Base-by-base conservation (phyloP, 495 filamentous ascomycete genomes). In the Bacidia gigantensis region DNA sequence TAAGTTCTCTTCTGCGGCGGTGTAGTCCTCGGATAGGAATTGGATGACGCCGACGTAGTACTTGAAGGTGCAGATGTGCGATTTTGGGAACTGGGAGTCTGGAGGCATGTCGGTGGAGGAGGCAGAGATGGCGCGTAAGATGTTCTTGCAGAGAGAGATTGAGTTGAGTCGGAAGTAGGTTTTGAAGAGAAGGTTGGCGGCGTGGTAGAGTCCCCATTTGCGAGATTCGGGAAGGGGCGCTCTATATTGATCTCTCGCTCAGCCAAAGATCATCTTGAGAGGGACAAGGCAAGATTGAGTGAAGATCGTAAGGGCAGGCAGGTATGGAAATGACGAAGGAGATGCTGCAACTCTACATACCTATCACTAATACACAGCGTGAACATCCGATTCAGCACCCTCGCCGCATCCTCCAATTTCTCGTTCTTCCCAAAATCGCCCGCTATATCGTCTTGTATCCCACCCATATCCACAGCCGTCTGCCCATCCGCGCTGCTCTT, bases 131-230 rank as follows among this genome's bases (percentile, higher is more conserved):
- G 84, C 85, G 44, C 79, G 84, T 22, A 97, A 69, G 47, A 96
- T 78, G 59, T 94, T 96, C 64, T 95, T 95, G 11, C 82, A 89
- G 20, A 98, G 74, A n/a, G 75, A 75, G 44, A 93, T 82, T 39
- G 83, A 82, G 66, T 92, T 94, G 48, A 98, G 72, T 73, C 86
- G 93, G 77, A 97, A 98, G 63, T 97, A 95, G 3, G 88, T 96
- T 67, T 96, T 97, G 77, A 98, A 97, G 9, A 95, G 69, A 1
- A 97, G 76, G 59, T 94, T 96, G 53, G 85, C 85, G 38, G 83
- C 87, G 64, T 89, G 84, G 69, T 97, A 98, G 40, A 90, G 80
- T 0, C 86, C 93, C 93, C 93, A 97, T 75, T 97, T 98, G 5
- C 93, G 78, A 0, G 90, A 95, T 42, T 92, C 83, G 62, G 90